A percentile compares a stretch with the other conserved stretches of the same genome.
phyloP scores from a whole-genome alignment of 129 eudicot genomes.

The Silybum marianum region DNA sequence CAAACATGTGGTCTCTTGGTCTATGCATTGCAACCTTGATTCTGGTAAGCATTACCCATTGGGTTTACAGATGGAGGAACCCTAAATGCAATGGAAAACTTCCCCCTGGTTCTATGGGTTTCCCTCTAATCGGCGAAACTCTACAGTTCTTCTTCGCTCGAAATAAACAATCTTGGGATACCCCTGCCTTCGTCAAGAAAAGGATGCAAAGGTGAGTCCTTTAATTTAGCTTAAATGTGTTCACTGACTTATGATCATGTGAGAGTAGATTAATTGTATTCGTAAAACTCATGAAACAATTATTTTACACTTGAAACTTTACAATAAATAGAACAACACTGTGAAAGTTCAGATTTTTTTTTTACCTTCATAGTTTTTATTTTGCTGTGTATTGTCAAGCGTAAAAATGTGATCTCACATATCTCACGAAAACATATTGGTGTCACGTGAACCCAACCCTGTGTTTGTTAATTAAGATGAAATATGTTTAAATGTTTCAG shows the following conservation, averaged over 20 bases:
- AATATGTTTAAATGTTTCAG: neutral
- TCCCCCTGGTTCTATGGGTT: conserved; percentile 88
- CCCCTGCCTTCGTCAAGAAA: conserved; percentile 58
- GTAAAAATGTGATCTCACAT: no score
- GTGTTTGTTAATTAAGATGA: neutral
- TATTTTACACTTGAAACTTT: no score
- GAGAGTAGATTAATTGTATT: no score
- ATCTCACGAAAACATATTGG: no score
- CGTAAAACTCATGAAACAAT: no score
- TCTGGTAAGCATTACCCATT: conserved; percentile 44
- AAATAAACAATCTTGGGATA: conserved; percentile 38
- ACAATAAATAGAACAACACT: no score
- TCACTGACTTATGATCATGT: no score
- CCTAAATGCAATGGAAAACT: conserved; percentile 72
- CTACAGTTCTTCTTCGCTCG: conserved; percentile 69
- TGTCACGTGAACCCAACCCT: no score
- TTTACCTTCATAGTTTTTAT: no score
- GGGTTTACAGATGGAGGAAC: conserved; percentile 70
- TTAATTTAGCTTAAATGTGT: no score
- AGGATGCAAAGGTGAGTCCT: conserved; percentile 65
- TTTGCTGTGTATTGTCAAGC: no score
- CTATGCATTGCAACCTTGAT: conserved; percentile 36
- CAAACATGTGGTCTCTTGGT: conserved; percentile 44
- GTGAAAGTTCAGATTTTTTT: no score
- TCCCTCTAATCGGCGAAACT: conserved; percentile 79